Evolutionary conservation across 495 filamentous ascomycete genomes (phyloP), one percentile per base, ranked within the genome.

Genomic region (Penicillium paradoxum): DNA sequence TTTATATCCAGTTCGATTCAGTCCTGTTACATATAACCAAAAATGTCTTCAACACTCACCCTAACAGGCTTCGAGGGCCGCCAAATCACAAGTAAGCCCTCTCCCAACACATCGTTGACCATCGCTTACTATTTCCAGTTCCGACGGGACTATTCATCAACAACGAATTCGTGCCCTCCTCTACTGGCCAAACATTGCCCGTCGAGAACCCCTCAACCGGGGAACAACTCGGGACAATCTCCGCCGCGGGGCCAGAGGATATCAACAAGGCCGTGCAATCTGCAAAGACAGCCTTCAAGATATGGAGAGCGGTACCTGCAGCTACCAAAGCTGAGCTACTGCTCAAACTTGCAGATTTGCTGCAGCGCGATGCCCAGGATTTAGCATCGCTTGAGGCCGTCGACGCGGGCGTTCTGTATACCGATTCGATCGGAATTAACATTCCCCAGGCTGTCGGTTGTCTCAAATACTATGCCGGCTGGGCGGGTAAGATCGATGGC

Each of bases 261-360:
- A 77, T 86, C 10, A 69, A 78, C 22, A 68, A 76, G 4, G 85
- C 83, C 8, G 77, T 80, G 27, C 63, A 69, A 2, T 79, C 81
- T 5, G 79, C 83, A 27, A 76, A 75, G 25, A 21, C 22, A 0
- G 70, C 60, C 2, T 60, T 68, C 22, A 44, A 49, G 6, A 30
- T 51, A 3, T 71, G 70, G 70, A 59, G 64, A 52, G 18, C 77
- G 69, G 76, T 76, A 54, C 67, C 60, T 1, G 69, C 47, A 55
- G 70, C 21, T 29, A 64, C 69, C 29, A 74, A 81, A 8, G 74
- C 58, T 6, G 53, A 56, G 0, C 62, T 73, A 41, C 53, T 88
- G 22, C 71, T 73, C 37, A 78, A 76, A 11, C 55, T 73, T 6
- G 70, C 66, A 10, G 65, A 68, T 30, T 27, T 70, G 13, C 45